Percentiles rank a stretch among this genome's conserved stretches.
phyloP scores from a whole-genome alignment of 805 yeast species.

The Saccharomyces mikatae region DNA sequence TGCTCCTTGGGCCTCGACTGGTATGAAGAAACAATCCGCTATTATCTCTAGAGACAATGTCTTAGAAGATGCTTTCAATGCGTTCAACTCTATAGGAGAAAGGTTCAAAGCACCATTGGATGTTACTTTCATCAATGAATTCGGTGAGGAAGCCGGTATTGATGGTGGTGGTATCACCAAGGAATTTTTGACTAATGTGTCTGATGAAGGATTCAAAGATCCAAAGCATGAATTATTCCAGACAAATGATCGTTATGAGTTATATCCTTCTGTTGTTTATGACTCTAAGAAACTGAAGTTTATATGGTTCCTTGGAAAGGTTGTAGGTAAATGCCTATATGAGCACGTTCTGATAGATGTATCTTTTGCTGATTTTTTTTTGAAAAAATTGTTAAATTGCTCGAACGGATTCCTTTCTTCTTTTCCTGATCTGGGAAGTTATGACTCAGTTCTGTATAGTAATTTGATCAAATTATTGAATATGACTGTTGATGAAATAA shows the following conservation, averaged over 20 bases:
- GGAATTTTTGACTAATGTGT: slow-evolving; percentile 72
- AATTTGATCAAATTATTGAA: slow-evolving; percentile 55
- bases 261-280: slow-evolving; percentile 48
- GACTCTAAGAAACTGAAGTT: slow-evolving; percentile 28
- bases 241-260: slow-evolving; percentile 44
- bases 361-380: slow-evolving; percentile 77
- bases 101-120: slow-evolving; percentile 51
- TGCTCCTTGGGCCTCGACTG: slow-evolving; percentile 11
- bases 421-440: slow-evolving; percentile 67
- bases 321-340: slow-evolving; percentile 83
- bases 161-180: slow-evolving; percentile 97
- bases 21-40: slow-evolving; percentile 32
- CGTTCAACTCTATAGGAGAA: slow-evolving; percentile 46
- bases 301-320: slow-evolving; percentile 63
- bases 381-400: slow-evolving; percentile 55
- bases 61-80: slow-evolving; percentile 66
- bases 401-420: slow-evolving; percentile 33
- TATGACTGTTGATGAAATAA: slow-evolving; percentile 49
- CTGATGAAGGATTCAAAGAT: slow-evolving; percentile 54
- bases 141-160: slow-evolving; percentile 81
- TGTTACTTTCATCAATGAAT: slow-evolving; percentile 62
- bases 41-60: slow-evolving; percentile 60
- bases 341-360: slow-evolving; percentile 76
- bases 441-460: slow-evolving; percentile 60
- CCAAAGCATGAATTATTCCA: slow-evolving; percentile 31